Base-by-base conservation (phyloP, 108 stramenopile species). In the Nitzschia sp. region DNA sequence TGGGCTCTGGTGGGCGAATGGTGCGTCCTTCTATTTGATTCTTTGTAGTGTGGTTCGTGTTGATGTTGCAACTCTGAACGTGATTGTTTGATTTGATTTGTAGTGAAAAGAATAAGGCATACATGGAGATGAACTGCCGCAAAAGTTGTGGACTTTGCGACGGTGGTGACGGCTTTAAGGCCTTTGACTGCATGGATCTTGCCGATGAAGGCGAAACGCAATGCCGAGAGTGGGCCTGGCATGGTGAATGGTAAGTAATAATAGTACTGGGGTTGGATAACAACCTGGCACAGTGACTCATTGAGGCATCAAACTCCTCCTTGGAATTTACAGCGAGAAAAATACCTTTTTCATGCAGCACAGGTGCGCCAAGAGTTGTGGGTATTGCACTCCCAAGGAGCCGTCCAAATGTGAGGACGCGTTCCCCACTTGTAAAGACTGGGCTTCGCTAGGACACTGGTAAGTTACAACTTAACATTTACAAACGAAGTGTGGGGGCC, bases 231-330 rank as follows among this genome's bases (percentile, higher is more conserved):
- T 72, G 72, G 72, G 63, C 62, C 6, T 72, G 72, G 72, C 47
- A 42, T 57, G 72, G 72, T 21, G 72, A 72, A 64, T 72, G 72
- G 72, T 72, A 45, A 2, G 72, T 72, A n/a, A n/a, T n/a, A n/a
- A n/a, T n/a, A n/a, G n/a, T n/a, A n/a, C n/a, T n/a, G n/a, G n/a
- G n/a, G n/a, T n/a, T n/a, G 11, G 51, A 5, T 1, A 26, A 55
- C 9, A 48, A 5, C 38, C 54, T 26, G 55, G 31, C 17, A 19
- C 67, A 68, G 47, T 24, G 18, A 2, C 28, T 21, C n/a, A 54
- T 25, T 18, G 15, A 23, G n/a, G n/a, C n/a, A n/a, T n/a, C n/a
- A n/a, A n/a, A n/a, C n/a, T n/a, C n/a, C n/a, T n/a, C n/a, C n/a
- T n/a, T n/a, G n/a, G n/a, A n/a, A n/a, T n/a, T n/a, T 24, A 26